Conservation (phyloP, 1,284 basidiomycete species). For the Moesziomyces globuligerus region DNA sequence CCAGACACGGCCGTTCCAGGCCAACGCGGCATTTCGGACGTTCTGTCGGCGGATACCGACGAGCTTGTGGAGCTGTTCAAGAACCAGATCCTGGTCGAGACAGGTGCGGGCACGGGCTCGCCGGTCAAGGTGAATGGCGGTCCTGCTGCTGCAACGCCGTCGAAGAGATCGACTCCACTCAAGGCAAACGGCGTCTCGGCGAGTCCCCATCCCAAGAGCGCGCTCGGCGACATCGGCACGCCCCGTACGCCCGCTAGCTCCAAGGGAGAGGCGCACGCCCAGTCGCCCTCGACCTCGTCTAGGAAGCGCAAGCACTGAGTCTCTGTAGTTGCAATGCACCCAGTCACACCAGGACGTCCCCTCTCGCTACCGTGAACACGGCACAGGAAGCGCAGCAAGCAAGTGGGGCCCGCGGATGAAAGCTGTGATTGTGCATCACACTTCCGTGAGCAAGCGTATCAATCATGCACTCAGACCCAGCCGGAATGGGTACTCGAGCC, state of each 20-base stretch:
- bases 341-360: too few species aligned
- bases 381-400: too few species aligned
- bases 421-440: too few species aligned
- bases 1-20: neutral
- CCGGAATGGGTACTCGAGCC: too few species aligned
- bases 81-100: slow-evolving; percentile 20
- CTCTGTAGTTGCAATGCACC: too few species aligned
- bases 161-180: slow-evolving; percentile 4
- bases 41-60: slow-evolving; percentile 36
- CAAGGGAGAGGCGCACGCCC: neutral
- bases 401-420: too few species aligned
- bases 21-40: slow-evolving; percentile 22
- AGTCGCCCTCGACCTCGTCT: slow-evolving; percentile 22
- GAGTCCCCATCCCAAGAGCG: slow-evolving; percentile 2
- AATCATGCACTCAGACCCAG: too few species aligned
- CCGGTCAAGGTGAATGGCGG: slow-evolving; percentile 8
- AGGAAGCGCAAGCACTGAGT: slow-evolving; percentile 36
- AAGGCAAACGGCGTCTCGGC: slow-evolving; percentile 14
- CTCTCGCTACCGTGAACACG: too few species aligned
- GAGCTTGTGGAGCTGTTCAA: slow-evolving; percentile 40
- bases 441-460: too few species aligned
- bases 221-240: slow-evolving; percentile 1
- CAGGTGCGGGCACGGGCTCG: neutral
- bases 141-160: slow-evolving; percentile 12
- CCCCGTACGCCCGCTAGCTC: slow-evolving; percentile 7